Evolutionary conservation across 352 stramenopile genomes (phyloP), one percentile per base, ranked within the genome.

Genomic region (Elongisporangium anandrum): DNA sequence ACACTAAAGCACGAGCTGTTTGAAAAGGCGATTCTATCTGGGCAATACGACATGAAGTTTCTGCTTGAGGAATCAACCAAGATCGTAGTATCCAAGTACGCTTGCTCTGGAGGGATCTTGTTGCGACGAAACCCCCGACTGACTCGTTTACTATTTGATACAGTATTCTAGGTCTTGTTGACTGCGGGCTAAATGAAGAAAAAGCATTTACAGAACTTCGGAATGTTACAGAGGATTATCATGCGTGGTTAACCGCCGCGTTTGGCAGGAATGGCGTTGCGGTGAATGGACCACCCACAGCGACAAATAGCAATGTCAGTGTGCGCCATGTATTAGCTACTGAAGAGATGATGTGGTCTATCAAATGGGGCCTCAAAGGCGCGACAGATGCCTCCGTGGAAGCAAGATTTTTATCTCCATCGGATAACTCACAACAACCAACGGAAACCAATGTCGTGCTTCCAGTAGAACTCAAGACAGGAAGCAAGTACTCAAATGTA

Each of bases 381-480:
- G 77, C 82, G 15, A 90, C 78, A 0, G 85, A 94, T 54, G 85
- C 78, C 1, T 89, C 82, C 21, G 64, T 94, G n/a, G 59, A 79
- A 68, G 77, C 71, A 7, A 64, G 57, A 8, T 84, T 89, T 54
- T 23, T 52, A 19, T 49, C 50, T 9, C 38, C 19, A 16, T 49
- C 54, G 15, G 52, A 7, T 41, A 41, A 57, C 60, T 15, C 53
- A 54, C 21, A 7, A 29, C 45, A 47, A 24, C 45, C n/a, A 52
- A 5, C 21, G 29, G n/a, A 56, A 54, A 1, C 8, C 57, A 55
- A n/a, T 22, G 52, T 69, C 16, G 71, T 92, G n/a, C 20, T 91
- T 3, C 81, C 85, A 16, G 24, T 97, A 8, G 89, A 97, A 55
- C 71, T 97, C 10, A 97, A 97, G 66, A 97, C 88, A 17, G 90